These are phyloP conservation scores for Stevia rebaudiana DNA, from an alignment of 140 eudicot species.

Conservation along the genomic window DNA sequence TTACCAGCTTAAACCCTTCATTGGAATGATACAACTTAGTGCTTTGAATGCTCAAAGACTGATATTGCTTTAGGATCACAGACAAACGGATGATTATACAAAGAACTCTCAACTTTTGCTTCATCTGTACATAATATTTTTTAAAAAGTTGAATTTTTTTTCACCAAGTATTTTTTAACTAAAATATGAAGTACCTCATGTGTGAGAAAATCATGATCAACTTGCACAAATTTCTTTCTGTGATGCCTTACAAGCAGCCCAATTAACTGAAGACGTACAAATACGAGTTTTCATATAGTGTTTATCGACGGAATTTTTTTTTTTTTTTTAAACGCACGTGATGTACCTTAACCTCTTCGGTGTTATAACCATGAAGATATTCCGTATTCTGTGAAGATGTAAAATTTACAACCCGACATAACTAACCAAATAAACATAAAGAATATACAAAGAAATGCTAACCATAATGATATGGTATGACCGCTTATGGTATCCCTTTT, in stretches of 20 bases:
- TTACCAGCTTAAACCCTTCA: conserved; percentile 70
- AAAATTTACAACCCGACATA: neutral
- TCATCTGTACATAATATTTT: conserved; percentile 27
- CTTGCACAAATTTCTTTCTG: conserved; percentile 58
- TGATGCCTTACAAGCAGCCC: conserved; percentile 75
- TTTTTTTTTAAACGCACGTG: conserved; percentile 6
- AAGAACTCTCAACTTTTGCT: conserved; percentile 61
- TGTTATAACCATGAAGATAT: conserved; percentile 64
- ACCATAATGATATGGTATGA: conserved; percentile 69
- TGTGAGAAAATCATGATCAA: conserved; percentile 36
- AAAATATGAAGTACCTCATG: conserved; percentile 44
- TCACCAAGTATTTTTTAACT: neutral
- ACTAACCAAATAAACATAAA: conserved; percentile 1
- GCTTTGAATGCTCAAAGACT: conserved; percentile 28
- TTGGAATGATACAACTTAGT: conserved; percentile 41
- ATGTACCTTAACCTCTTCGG: conserved; percentile 62
- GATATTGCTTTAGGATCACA: conserved; percentile 37
- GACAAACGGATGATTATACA: conserved; percentile 66
- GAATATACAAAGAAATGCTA: conserved; percentile 16
- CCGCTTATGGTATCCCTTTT: conserved; percentile 74
- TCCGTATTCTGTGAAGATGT: conserved; percentile 48
- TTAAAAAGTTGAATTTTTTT: neutral
- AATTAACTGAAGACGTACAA: conserved; percentile 43
- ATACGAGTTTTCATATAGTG: neutral
- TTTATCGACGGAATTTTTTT: neutral